phyloP scores from a whole-genome alignment of 176 grass and related monocot species.

The Oryza rufipogon region DNA sequence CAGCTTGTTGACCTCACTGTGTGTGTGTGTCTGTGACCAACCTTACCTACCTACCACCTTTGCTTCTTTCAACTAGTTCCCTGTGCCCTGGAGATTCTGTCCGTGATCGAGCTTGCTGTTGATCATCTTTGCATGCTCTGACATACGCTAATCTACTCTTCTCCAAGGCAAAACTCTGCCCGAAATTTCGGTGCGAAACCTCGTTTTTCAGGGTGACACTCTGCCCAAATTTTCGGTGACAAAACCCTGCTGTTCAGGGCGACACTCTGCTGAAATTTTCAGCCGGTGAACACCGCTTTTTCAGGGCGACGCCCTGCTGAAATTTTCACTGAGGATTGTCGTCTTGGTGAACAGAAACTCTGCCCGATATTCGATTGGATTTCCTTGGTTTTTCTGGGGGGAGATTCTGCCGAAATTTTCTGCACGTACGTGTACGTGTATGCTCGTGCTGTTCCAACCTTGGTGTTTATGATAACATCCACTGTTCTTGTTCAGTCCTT shows the following conservation, averaged over 20 bases:
- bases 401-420: slow-evolving; percentile 47
- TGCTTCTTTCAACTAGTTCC: too few species aligned
- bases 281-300: background rate
- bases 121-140: background rate
- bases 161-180: slow-evolving; percentile 37
- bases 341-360: background rate
- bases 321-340: background rate
- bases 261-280: slow-evolving; percentile 45
- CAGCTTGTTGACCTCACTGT: slow-evolving; percentile 24
- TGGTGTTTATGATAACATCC: slow-evolving; percentile 78
- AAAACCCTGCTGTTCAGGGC: background rate
- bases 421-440: background rate
- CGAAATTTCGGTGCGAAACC: background rate
- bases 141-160: background rate
- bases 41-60: too few species aligned
- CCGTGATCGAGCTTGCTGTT: background rate
- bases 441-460: background rate
- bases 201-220: slow-evolving; percentile 2
- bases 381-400: background rate
- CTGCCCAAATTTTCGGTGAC: slow-evolving; percentile 3
- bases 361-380: background rate
- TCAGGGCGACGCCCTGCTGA: background rate
- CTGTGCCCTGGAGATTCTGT: slow-evolving; percentile 49
- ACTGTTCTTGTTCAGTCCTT: slow-evolving; percentile 75
- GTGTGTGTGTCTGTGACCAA: too few species aligned